These are phyloP conservation scores for Ascocoryne sarcoides DNA, from an alignment of 2,329 filamentous ascomycete genomes.

Conservation along the genomic window DNA sequence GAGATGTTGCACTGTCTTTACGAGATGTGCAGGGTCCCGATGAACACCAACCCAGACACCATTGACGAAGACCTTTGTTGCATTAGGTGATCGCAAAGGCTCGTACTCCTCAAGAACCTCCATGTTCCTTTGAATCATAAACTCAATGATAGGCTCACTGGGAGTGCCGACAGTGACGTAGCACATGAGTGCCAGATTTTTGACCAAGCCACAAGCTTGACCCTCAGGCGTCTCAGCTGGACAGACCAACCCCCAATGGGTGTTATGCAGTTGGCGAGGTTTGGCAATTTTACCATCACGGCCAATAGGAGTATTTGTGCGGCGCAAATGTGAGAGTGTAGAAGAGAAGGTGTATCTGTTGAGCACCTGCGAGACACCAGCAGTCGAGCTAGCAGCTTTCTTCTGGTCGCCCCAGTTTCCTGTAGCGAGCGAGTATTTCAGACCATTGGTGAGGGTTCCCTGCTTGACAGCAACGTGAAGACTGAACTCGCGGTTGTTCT, in stretches of 20 bases:
- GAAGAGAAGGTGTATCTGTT: conserved; percentile 98
- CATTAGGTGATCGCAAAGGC: conserved; percentile 73
- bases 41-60: conserved; percentile 97
- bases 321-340: conserved; percentile 88
- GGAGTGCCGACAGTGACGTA: conserved; percentile 94
- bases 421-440: conserved; percentile 95
- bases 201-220: conserved; percentile 95
- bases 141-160: conserved; percentile 82
- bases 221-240: conserved; percentile 97
- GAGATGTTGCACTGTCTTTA: conserved; percentile 67
- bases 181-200: conserved; percentile 96
- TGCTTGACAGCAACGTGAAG: conserved; percentile 85
- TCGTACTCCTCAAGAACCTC: conserved; percentile 95
- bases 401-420: conserved; percentile 99
- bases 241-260: conserved; percentile 95
- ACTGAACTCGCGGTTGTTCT: conserved; percentile 82
- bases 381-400: conserved; percentile 90
- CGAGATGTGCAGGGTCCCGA: conserved; percentile 77
- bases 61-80: conserved; percentile 97
- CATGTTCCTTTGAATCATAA: conserved; percentile 94
- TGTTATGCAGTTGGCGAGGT: conserved; percentile 95
- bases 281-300: conserved; percentile 98
- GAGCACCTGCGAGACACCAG: conserved; percentile 94
- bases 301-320: conserved; percentile 96
- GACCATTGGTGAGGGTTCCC: conserved; percentile 80